Base-by-base conservation (phyloP, 768 basidiomycete genomes). In the Boletus reticuloceps region DNA sequence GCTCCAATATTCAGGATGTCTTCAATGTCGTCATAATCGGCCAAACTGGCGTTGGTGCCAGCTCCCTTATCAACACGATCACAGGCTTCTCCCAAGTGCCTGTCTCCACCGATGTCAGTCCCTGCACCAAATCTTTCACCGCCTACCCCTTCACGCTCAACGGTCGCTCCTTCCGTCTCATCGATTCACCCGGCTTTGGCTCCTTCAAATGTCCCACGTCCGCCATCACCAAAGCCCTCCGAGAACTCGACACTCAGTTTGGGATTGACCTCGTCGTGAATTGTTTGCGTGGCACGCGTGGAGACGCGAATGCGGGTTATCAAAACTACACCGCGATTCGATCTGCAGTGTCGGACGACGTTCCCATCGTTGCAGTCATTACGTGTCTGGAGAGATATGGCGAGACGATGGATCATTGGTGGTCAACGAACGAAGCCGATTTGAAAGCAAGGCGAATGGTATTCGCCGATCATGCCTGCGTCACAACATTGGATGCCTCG, bases 51-150 rank as follows among this genome's bases (percentile, higher is more conserved):
- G 54, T 67, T 46, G 72, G 72, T 25, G 75, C 71, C 53, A 79
- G 78, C 56, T 75, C 74, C 13, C 59, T 78, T 39, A 60, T 77
- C 57, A 79, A 78, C 59, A 63, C 75, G 66, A 59, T 77, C 51
- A 63, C 58, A 5, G 55, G 59, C 37, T 6, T n/a, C 12, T 16
- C 58, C 9, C 44, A 56, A 11, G 66, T 61, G 13, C 62, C 61
- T 27, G 55, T 62, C 22, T 69, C 68, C 53, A 69, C 66, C 22
- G 64, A 70, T 48, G 67, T 66, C 51, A 64, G 59, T 34, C 66
- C 69, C 34, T 69, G 67, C 48, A 69, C 67, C 17, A 60, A 59
- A 51, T 40, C 55, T 31, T 64, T 64, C 63, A 62, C 55, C 9
- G 58, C 59, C 9, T 69, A 69, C 53, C 38, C 56, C 14, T 55